phyloP scores from a whole-genome alignment of 352 stramenopile species.

The Phytopythium ostracodes region DNA sequence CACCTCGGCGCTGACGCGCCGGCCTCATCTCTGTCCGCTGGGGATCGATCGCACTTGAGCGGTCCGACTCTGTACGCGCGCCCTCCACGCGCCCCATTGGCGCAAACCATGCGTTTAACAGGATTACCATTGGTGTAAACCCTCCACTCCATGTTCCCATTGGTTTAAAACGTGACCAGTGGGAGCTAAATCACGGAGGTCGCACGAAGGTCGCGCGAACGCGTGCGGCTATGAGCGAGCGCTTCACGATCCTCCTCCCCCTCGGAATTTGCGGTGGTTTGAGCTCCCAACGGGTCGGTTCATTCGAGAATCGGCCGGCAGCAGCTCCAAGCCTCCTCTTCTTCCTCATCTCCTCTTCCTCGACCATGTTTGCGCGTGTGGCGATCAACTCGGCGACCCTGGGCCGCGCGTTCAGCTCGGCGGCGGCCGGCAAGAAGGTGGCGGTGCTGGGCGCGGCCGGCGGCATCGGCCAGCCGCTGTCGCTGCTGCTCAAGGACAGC shows the following conservation, averaged over 20 bases:
- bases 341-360: background rate
- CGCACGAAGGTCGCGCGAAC: constrained; percentile 5
- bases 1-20: background rate
- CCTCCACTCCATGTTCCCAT: background rate
- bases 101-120: constrained; percentile 5
- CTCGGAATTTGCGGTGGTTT: constrained; percentile 1
- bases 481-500: constrained; percentile 97
- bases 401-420: constrained; percentile 51
- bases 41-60: background rate
- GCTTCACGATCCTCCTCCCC: background rate
- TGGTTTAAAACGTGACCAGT: background rate
- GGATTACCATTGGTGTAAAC: constrained; percentile 2
- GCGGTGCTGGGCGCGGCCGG: constrained; percentile 92
- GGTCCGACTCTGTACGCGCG: background rate
- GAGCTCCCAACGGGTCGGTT: background rate
- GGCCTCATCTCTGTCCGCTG: background rate
- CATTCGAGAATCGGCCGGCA: constrained; percentile 4
- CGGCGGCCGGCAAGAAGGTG: constrained; percentile 70
- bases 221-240: constrained; percentile 2
- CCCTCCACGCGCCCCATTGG: background rate
- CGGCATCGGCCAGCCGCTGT: constrained; percentile 98
- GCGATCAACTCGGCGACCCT: constrained; percentile 17
- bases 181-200: too few relatives aligned
- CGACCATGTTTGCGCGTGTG: constrained; percentile 19
- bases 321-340: background rate